Evolutionary conservation across 139 green algal genomes (phyloP).

Genomic region (Closterium sp.): DNA sequence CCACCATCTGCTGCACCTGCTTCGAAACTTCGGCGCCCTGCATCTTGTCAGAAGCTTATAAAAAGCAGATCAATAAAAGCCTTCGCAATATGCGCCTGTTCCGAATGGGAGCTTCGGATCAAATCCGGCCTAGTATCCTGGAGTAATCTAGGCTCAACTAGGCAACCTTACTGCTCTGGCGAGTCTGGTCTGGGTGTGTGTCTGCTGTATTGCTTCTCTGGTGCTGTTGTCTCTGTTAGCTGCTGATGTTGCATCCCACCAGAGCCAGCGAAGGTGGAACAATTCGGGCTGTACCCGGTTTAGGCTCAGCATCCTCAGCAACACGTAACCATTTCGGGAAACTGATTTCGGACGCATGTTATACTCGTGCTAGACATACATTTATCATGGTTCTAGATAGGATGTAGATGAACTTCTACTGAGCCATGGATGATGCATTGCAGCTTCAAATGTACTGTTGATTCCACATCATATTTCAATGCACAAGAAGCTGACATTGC

Average conservation of each 20-base stretch:
- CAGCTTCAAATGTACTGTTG: not conserved
- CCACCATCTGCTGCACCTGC: slow-evolving; percentile 81
- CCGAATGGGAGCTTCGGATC: not conserved
- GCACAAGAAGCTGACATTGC: not conserved
- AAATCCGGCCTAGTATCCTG: not conserved
- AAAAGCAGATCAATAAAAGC: not conserved
- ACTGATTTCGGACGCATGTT: too few relatives aligned
- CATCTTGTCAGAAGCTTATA: slow-evolving; percentile 39
- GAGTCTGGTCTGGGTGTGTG: not conserved
- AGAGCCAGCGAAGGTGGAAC: not conserved
- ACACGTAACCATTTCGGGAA: not conserved
- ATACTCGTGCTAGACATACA: too few relatives aligned
- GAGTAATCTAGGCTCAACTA: not conserved
- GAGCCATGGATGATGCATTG: too few relatives aligned
- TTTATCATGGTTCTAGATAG: too few relatives aligned
- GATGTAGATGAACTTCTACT: too few relatives aligned
- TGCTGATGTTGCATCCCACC: not conserved
- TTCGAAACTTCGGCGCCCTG: slow-evolving; percentile 51
- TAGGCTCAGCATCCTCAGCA: not conserved
- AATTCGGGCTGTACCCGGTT: not conserved
- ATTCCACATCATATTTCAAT: not conserved
- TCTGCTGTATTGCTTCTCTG: too few relatives aligned
- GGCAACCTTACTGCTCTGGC: not conserved
- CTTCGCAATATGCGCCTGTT: not conserved
- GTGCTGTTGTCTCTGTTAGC: too few relatives aligned